Base-by-base conservation (phyloP, 305 asterid genomes). In the Fraxinus sp. region DNA sequence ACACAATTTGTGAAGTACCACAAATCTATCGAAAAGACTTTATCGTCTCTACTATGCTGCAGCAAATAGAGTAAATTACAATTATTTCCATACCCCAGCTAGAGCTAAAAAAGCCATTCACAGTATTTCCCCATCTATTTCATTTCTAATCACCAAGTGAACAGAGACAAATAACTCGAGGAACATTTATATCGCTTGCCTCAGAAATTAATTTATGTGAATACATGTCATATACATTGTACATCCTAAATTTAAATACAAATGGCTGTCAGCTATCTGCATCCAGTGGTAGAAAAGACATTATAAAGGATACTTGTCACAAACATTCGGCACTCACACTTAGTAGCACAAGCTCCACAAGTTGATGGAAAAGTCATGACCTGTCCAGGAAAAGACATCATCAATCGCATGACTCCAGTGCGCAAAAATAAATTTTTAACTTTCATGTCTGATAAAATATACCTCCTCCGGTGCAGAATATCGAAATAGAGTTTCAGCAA, bases 381-480 rank as follows among this genome's bases (percentile, higher is more conserved):
- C 99, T 94, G 90, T 76, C 77, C 37, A 80, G 24, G 75, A 39
- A 84, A 78, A 71, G 16, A 66, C 13, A 26, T 32, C 49, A 49
- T 74, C 57, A 55, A 24, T 24, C 33, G 18, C 24, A 71, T 46
- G 64, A 77, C 49, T 39, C 20, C 2, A 59, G 76, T 55, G 41
- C 0, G 37, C 26, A 41, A 71, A 75, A 14, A 22, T 55, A 49
- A 14, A 71, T 28, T 22, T 32, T 5, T n/a, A 8, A 55, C 20
- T 73, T 71, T 64, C 36, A 32, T 44, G 37, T 28, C 20, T 9
- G 46, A 76, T 7, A 83, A 0, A 71, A 78, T 37, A 26, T 86
- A 94, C 99, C 97, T 94, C 98, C 89, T 96, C 98, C 37, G 99
- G 99, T 10, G 98, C 90, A 79, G 99, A 92, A 88, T 96, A 96